Evolutionary conservation across 352 stramenopile genomes (phyloP), one percentile per base, ranked within the genome.

Genomic region (Globisporangium cederbergense): DNA sequence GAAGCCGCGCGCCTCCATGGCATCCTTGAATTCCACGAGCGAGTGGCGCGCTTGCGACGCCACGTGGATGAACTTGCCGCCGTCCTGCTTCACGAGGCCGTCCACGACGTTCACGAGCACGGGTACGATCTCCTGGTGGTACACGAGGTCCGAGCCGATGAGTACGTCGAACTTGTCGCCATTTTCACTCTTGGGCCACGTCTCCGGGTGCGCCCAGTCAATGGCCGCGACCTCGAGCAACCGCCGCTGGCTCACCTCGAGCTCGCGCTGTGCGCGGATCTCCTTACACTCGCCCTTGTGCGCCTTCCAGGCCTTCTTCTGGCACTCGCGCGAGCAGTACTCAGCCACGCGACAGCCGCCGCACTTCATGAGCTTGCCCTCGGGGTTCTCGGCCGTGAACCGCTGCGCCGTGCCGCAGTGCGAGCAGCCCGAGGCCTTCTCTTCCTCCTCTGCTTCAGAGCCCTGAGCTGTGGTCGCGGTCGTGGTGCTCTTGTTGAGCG

Each of bases 341-440:
- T 75, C 73, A n/a, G 81, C 76, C 11, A 67, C 72, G 51, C 77
- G 79, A 69, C 88, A 97, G 9, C 78, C 80, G 16, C 79, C 83
- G 52, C 89, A 96, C 61, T 86, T 87, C 74, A 93, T 88, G n/a
- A 95, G 78, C 58, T 93, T 93, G 4, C 87, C 87, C 14, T 95
- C 87, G n/a, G 81, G 85, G 49, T 95, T 95, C 25, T 95, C 87
- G 2, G 82, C 62, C 8, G 77, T 84, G 68, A 93, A 95, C 3
- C 77, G 77, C 72, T 95, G 87, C 32, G 90, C 72, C 2, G 72
- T 74, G 55, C 85, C 79, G 63, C 87, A 95, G 32, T 89, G 72
- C 28, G 82, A 70, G 28, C 87, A 95, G 13, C 80, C 86, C 0
- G 58, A 45, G 34, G 75, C 65, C n/a, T 80, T 69, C 22, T 73